Conservation (phyloP, 2,329 filamentous ascomycete species). For the Stachybotrys elegans region DNA sequence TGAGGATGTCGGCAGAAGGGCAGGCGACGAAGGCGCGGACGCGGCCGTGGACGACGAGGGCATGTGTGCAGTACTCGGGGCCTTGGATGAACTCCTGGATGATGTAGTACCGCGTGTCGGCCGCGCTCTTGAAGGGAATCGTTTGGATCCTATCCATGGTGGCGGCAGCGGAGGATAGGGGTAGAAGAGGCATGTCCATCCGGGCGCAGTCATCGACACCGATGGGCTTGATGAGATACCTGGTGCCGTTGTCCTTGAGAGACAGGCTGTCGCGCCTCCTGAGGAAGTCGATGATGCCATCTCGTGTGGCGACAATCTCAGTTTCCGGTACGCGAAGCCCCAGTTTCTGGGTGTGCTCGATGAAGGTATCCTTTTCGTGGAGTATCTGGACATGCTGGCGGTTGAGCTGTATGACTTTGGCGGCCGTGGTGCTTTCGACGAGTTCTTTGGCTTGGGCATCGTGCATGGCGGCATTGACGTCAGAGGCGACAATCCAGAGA, state of each 20-base stretch:
- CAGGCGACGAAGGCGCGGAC: conserved; percentile 65
- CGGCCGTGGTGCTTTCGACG: conserved; percentile 51
- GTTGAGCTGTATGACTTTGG: conserved; percentile 61
- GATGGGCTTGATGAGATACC: conserved; percentile 63
- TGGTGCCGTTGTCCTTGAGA: conserved; percentile 19
- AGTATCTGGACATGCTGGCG: conserved; percentile 50
- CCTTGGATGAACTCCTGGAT: conserved; percentile 61
- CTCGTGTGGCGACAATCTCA: conserved; percentile 45
- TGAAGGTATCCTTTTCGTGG: conserved; percentile 63
- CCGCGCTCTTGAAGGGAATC: conserved; percentile 38
- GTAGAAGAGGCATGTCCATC: conserved; percentile 60
- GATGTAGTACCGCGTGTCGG: conserved; percentile 40
- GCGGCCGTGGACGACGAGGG: conserved; percentile 59
- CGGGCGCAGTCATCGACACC: conserved; percentile 56
- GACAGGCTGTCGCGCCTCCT: conserved; percentile 18
- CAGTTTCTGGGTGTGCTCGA: conserved; percentile 48
- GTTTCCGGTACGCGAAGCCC: conserved; percentile 50
- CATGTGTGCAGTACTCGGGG: conserved; percentile 66
- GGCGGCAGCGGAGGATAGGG: conserved; percentile 43
- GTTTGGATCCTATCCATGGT: conserved; percentile 50
- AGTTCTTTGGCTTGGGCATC: conserved; percentile 61
- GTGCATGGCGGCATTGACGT: conserved; percentile 59
- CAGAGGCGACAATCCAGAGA: conserved; percentile 70
- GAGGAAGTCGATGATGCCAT: conserved; percentile 50
- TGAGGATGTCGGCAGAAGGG: conserved; percentile 54